Evolutionary conservation across 306 rosid species (phyloP).

Genomic region (Dalbergia cultrata): DNA sequence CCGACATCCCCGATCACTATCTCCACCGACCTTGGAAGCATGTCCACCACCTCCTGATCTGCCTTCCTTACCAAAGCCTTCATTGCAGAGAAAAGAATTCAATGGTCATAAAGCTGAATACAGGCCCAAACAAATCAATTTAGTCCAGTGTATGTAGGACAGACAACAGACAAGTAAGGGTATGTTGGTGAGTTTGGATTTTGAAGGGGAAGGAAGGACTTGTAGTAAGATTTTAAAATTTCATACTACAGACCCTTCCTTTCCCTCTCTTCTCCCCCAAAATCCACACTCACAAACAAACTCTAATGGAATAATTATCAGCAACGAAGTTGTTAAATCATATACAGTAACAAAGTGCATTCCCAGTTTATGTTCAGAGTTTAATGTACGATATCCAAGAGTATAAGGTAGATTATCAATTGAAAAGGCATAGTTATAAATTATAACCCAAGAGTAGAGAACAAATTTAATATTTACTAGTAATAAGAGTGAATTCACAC

Average conservation of each 20-base stretch:
- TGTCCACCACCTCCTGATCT: constrained; percentile 68
- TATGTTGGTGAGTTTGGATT: no score
- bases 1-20: constrained; percentile 88
- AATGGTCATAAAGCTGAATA: not conserved
- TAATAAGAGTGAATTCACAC: not conserved
- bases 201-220: no score
- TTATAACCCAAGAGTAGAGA: not conserved
- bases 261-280: no score
- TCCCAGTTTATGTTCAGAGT: not conserved
- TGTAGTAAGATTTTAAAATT: no score
- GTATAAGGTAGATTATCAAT: not conserved
- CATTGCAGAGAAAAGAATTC: constrained; percentile 34
- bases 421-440: not conserved
- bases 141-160: constrained; percentile 7
- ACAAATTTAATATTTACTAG: not conserved
- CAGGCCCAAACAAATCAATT: not conserved
- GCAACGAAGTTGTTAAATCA: not conserved
- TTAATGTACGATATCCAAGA: no score
- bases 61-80: constrained; percentile 91
- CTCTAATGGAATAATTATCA: no score
- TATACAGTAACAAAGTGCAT: not conserved
- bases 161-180: not conserved
- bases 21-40: constrained; percentile 96
- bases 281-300: no score
- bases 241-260: no score